Evolutionary conservation across 148 eudicot species (phyloP), one percentile per base, ranked within the genome.

Genomic region (Rhododendron ferrugineum): DNA sequence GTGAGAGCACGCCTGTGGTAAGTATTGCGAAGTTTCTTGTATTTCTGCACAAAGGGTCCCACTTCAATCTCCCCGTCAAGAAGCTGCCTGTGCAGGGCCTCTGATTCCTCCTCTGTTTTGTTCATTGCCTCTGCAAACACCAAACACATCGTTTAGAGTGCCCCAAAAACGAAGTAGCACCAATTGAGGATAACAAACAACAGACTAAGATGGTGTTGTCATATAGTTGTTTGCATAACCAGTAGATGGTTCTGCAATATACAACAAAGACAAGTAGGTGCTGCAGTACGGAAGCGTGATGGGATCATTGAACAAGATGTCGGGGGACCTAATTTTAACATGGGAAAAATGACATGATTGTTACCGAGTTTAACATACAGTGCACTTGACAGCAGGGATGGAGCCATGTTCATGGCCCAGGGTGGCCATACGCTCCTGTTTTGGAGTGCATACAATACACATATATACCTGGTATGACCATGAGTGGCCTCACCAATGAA

Each of bases 31-130:
- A 91, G 84, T 89, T 91, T 95, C 93, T 96, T 95, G 91, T 94
- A 96, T 81, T 94, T 95, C 78, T 93, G 98, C 50, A 97, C 88
- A 83, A 92, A 97, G 15, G 90, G 87, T 26, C 89, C 90, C 18
- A 94, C 83, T 82, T 94, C 99, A 32, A 95, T 93, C 77, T 95
- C 99, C 78, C 89, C 86, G 7, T 93, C 93, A 66, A 95, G 95
- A 83, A 97, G 94, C 85, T 95, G 98, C 85, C 85, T 86, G 88
- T 95, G 91, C 68, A 97, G 93, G 28, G 86, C 82, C 86, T 95
- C 98, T 0, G 99, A 95, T 84, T 97, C 99, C 82, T 93, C 98
- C 0, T 97, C 98, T 34, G 91, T 87, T 88, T 89, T 91, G 78
- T 89, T 90, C 95, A 93, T 93, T 56, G 94, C 92, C 80, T 92